These are phyloP conservation scores for Closterium sp. DNA, from an alignment of 139 green algal species.

Conservation along the genomic window DNA sequence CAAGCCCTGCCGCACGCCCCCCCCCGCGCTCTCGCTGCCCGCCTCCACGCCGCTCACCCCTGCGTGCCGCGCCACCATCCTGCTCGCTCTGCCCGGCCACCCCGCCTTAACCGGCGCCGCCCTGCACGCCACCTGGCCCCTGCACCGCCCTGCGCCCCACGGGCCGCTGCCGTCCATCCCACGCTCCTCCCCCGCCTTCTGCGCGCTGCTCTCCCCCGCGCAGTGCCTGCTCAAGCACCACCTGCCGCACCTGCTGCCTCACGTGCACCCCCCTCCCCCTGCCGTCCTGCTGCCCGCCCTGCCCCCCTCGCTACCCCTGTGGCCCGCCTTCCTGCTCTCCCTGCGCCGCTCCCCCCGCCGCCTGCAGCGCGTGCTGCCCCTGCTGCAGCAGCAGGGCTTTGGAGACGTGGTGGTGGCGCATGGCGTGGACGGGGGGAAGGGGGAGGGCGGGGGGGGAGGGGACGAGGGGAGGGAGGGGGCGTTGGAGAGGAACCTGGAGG, in stretches of 20 bases:
- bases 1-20: background rate
- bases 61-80: background rate
- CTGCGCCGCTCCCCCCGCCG: background rate
- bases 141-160: background rate
- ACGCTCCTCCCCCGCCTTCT: background rate
- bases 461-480: background rate
- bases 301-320: background rate
- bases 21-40: background rate
- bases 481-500: background rate
- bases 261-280: background rate
- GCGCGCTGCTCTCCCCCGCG: background rate
- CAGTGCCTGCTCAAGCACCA: background rate
- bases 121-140: background rate
- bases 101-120: background rate
- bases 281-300: background rate
- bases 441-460: background rate
- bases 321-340: constrained; percentile 5
- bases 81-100: background rate
- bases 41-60: background rate
- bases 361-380: background rate
- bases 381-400: constrained; percentile 2
- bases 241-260: background rate
- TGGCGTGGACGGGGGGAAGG: background rate
- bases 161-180: background rate
- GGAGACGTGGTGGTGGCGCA: background rate